phyloP scores from a whole-genome alignment of 2,329 filamentous ascomycete genomes.

The Aspergillus awamori region DNA sequence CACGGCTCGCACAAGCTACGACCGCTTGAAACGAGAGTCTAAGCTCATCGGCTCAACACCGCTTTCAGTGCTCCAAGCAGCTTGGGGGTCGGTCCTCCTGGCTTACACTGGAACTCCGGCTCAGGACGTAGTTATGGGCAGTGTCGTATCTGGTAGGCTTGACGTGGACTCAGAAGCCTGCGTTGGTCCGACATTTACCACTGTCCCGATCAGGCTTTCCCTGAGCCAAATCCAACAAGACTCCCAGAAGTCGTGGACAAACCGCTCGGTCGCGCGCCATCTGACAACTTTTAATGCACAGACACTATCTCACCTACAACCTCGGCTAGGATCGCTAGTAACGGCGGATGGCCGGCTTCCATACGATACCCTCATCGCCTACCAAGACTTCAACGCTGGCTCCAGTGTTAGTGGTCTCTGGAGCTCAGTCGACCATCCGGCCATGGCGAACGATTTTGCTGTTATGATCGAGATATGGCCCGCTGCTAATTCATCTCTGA shows the following conservation, averaged over 20 bases:
- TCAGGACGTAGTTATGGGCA: slow-evolving; percentile 40
- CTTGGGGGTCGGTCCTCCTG: slow-evolving; percentile 39
- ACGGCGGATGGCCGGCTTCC: slow-evolving; percentile 31
- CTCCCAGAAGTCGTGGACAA: slow-evolving; percentile 21
- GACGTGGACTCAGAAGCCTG: slow-evolving; percentile 28
- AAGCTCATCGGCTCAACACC: slow-evolving; percentile 33
- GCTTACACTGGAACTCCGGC: slow-evolving; percentile 38
- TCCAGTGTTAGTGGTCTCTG: slow-evolving; percentile 20
- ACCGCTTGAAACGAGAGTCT: slow-evolving; percentile 35
- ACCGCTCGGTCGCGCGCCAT: slow-evolving; percentile 27
- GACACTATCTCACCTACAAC: slow-evolving; percentile 28
- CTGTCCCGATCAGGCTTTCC: slow-evolving; percentile 37
- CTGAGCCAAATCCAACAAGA: slow-evolving; percentile 21
- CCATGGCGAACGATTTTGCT: slow-evolving; percentile 37
- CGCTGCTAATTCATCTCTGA: slow-evolving; percentile 25
- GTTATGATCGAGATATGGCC: slow-evolving; percentile 39
- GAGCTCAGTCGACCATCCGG: slow-evolving; percentile 25
- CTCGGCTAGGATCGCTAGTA: slow-evolving; percentile 27
- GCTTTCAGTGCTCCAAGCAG: slow-evolving; percentile 40
- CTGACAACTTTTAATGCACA: slow-evolving; percentile 29
- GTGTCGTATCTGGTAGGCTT: slow-evolving; percentile 37
- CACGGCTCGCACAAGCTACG: slow-evolving; percentile 23
- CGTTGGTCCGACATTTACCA: slow-evolving; percentile 40
- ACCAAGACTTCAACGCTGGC: slow-evolving; percentile 35
- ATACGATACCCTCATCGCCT: slow-evolving; percentile 41